Base-by-base conservation (phyloP, 441 rosid species). In the Populus tomentosa region DNA sequence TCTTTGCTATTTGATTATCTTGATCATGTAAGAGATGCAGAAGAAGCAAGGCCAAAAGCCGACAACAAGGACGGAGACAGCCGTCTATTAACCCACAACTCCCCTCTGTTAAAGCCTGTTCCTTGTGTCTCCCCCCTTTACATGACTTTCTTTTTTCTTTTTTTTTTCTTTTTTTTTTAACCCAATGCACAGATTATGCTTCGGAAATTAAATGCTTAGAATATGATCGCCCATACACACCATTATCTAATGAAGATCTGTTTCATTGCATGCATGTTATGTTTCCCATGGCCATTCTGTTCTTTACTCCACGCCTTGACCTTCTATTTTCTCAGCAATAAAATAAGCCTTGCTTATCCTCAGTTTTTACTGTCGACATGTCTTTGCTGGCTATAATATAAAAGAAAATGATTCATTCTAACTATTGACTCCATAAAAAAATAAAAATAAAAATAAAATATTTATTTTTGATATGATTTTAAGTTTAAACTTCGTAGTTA, bases 61-160 rank as follows among this genome's bases (percentile, higher is more conserved):
- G 89, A 88, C 93, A 87, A 82, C 36, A 88, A 88, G 90, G 84
- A 84, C 91, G 84, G 85, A 71, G 73, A 74, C 87, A 87, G 90
- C 93, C 90, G 90, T 87, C 88, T 84, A 78, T 84, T 72, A 71
- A 74, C 89, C 87, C 85, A 82, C 83, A 79, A 84, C 85, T 75
- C 81, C 46, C 75, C 69, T 73, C 79, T 78, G 83, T 79, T 67
- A 85, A 87, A 87, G 89, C 86, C 88, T 87, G 89, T 71, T 61
- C 73, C 68, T 77, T 71, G 3, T 84, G 84, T 84, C 80, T 56
- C 72, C 67, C 68, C 21, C 13, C 4, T 64, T 46, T 18, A n/a
- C 35, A 18, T 33, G 71, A 3, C 33, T 35, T 33, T 67, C 11
- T 63, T 63, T 33, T 16, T n/a, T 26, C 10, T 1, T 63, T 23